Evolutionary conservation across 2,329 filamentous ascomycete genomes (phyloP), one percentile per base, ranked within the genome.

Genomic region (Waltergamsia citrina): DNA sequence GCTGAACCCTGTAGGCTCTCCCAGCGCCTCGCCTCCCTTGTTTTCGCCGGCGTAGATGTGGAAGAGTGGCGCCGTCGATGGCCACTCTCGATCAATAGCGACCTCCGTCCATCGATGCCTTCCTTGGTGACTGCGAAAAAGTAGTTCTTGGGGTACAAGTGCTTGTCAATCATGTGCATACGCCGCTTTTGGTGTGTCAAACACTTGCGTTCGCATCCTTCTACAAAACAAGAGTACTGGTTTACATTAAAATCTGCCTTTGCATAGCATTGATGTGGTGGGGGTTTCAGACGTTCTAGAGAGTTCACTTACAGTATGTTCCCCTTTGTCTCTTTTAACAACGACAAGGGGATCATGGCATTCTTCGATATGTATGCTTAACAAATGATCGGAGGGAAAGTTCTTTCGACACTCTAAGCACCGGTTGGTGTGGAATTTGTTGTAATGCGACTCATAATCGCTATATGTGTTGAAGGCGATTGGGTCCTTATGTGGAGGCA

Each of bases 151-250:
- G 88, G 90, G 51, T 92, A 98, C 60, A 81, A 72, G 57, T 98
- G 92, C 61, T 94, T 95, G 64, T 94, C 88, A 44, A 94, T 85
- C 43, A 94, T 68, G 63, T 98, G 90, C 53, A 85, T 75, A 22
- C 85, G 73, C 29, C 92, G 75, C 58, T 94, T 96, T 49, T 85
- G 78, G 20, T 82, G 78, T 4, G 84, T 87, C 36, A 74, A 77
- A 60, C 88, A 95, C 52, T 86, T 79, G 43, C 83, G 75, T 38
- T 92, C 85, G 56, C 92, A 98, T 32, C 71, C 79, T 50, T 94
- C 83, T 6, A 95, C 78, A 49, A 96, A 93, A 60, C 92, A 98
- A 5, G 76, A 78, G 57, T 82, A 95, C 78, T 92, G 39, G 11
- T 16, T 32, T 14, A 29, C 26, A 25, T n/a, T 16, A 29, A 26